phyloP scores from a whole-genome alignment of 2,329 filamentous ascomycete genomes.

The Alternaria novae-zelandiae region DNA sequence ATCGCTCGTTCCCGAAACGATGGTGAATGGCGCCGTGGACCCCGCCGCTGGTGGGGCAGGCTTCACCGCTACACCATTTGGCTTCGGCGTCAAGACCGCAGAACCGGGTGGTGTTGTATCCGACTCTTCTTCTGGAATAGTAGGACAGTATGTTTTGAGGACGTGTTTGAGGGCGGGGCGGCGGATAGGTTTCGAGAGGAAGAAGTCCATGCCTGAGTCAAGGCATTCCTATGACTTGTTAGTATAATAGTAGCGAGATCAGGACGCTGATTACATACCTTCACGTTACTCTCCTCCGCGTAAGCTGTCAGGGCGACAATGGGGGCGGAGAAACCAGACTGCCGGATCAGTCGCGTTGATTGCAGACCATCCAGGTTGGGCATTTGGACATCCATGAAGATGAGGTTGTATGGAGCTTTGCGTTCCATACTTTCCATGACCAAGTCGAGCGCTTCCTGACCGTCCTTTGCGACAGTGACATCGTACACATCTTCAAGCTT shows the following conservation, averaged over 20 bases:
- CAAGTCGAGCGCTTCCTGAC: conserved; percentile 82
- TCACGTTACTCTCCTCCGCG: conserved; percentile 86
- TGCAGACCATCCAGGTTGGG: conserved; percentile 89
- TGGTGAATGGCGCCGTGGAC: conserved; percentile 13
- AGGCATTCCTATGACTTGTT: conserved; percentile 59
- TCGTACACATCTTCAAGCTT: conserved; percentile 84
- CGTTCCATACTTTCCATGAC: conserved; percentile 83
- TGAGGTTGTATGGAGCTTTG: conserved; percentile 77
- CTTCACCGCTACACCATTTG: conserved; percentile 16
- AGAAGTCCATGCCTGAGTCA: conserved; percentile 91
- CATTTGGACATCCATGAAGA: conserved; percentile 97
- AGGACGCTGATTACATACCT: conserved; percentile 62
- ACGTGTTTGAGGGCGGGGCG: conserved; percentile 87
- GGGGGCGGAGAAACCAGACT: conserved; percentile 84
- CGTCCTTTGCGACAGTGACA: conserved; percentile 78
- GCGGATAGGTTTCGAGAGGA: conserved; percentile 77
- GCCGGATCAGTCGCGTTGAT: conserved; percentile 81
- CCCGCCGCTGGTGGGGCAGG: neutral
- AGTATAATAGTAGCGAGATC: neutral
- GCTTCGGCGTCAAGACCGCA: neutral
- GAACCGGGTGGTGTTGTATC: conserved; percentile 30
- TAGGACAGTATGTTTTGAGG: conserved; percentile 78
- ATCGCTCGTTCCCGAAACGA: conserved; percentile 2
- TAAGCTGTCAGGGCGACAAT: conserved; percentile 93
- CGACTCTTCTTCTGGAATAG: conserved; percentile 72